A percentile compares a stretch with the other conserved stretches of the same genome.
Conservation (phyloP, 345 rosid species). For the Bretschneidera sinensis region DNA sequence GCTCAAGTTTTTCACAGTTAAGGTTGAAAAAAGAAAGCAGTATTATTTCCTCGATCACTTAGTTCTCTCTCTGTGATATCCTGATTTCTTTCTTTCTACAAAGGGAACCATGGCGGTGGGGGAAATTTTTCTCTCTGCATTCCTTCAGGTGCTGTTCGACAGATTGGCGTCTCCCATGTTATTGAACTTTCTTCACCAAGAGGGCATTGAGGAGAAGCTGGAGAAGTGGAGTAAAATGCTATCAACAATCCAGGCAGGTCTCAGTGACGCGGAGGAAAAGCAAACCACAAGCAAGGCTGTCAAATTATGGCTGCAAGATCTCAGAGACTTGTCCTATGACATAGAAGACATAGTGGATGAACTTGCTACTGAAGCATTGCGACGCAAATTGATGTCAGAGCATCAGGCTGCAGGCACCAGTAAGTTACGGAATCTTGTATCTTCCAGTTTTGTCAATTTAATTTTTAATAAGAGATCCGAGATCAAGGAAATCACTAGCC, state of each 20-base stretch:
- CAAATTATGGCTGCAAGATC: slow-evolving; percentile 15
- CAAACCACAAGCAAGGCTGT: slow-evolving; percentile 8
- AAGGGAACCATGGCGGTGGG: not conserved
- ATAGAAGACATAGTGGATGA: slow-evolving; percentile 28
- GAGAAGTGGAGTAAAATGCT: slow-evolving; percentile 1
- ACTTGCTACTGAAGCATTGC: slow-evolving; percentile 10
- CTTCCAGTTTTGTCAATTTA: not conserved
- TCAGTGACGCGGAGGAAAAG: slow-evolving; percentile 26
- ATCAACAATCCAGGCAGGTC: slow-evolving; percentile 7
- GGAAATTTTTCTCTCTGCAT: not conserved
- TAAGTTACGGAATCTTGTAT: not conserved
- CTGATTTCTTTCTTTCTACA: not conserved
- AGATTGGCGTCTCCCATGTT: not conserved
- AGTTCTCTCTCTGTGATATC: not conserved
- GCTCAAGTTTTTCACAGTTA: not conserved
- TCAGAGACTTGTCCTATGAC: slow-evolving; percentile 18
- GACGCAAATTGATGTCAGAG: not conserved
- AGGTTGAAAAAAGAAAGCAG: not conserved
- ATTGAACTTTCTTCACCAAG: not conserved
- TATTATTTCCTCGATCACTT: not conserved
- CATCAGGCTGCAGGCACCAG: not conserved
- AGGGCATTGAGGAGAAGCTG: slow-evolving; percentile 2
- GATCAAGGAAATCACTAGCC: slow-evolving; percentile 1
- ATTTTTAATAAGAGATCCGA: not conserved
- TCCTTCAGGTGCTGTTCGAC: not conserved